Percentiles rank a stretch among this genome's conserved stretches.
Conservation (phyloP, 1,284 basidiomycete genomes). For the Laetiporus sulphureus region DNA sequence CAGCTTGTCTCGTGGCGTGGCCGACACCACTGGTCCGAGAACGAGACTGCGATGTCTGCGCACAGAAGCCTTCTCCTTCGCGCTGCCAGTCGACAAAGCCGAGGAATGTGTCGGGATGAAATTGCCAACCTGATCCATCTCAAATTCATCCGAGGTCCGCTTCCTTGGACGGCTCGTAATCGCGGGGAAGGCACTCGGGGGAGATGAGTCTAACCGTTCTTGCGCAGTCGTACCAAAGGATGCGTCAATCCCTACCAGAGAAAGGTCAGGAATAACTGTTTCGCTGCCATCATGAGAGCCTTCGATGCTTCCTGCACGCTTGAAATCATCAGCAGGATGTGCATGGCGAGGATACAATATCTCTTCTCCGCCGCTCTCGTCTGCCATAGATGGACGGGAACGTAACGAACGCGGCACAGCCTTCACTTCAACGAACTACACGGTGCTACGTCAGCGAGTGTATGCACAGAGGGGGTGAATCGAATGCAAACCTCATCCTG, state of each 20-base stretch:
- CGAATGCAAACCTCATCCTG: constrained; percentile 48
- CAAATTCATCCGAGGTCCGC: constrained; percentile 77
- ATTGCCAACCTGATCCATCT: constrained; percentile 61
- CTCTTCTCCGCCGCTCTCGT: constrained; percentile 79
- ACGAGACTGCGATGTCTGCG: constrained; percentile 73
- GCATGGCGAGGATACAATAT: constrained; percentile 72
- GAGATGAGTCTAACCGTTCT: constrained; percentile 22
- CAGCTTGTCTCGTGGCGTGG: constrained; percentile 37
- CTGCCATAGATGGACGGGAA: constrained; percentile 54
- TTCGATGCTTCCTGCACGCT: background rate
- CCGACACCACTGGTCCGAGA: constrained; percentile 36
- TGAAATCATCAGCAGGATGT: constrained; percentile 22
- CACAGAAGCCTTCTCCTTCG: constrained; percentile 41
- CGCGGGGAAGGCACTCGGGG: constrained; percentile 56
- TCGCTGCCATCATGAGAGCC: constrained; percentile 13
- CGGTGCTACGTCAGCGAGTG: background rate
- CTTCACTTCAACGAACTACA: constrained; percentile 33
- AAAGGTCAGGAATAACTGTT: constrained; percentile 16
- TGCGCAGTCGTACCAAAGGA: constrained; percentile 7
- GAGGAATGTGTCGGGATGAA: constrained; percentile 46
- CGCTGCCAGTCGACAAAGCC: constrained; percentile 21
- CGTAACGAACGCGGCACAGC: constrained; percentile 43
- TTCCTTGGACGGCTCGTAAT: constrained; percentile 58
- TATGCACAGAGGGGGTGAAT: background rate
- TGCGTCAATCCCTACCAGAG: background rate